These are phyloP conservation scores for Penicillium robsamsonii DNA, from an alignment of 495 filamentous ascomycete species.

Conservation along the genomic window DNA sequence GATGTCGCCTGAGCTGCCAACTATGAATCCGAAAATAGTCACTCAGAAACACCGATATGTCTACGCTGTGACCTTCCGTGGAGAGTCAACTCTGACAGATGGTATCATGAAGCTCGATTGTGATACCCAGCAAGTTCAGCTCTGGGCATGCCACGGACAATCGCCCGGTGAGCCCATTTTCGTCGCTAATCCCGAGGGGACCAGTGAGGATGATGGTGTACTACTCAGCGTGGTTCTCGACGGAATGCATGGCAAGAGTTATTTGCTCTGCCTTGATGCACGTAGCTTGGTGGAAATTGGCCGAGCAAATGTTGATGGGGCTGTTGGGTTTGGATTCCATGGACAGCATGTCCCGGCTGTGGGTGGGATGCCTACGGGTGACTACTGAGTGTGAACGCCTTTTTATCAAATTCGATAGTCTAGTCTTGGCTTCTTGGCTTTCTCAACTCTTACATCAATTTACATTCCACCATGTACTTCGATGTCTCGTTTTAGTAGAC, in stretches of 20 bases:
- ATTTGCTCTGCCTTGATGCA: conserved; percentile 69
- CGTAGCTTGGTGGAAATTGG: conserved; percentile 63
- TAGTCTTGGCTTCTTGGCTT: background rate
- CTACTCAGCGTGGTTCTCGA: conserved; percentile 71
- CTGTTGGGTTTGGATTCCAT: conserved; percentile 71
- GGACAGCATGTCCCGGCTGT: conserved; percentile 53
- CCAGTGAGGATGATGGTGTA: conserved; percentile 63
- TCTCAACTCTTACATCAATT: background rate
- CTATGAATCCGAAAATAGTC: conserved; percentile 59
- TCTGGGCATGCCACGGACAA: conserved; percentile 62
- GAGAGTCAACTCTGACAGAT: conserved; percentile 61
- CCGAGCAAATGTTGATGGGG: conserved; percentile 58
- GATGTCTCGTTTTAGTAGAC: background rate
- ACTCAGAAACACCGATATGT: conserved; percentile 60
- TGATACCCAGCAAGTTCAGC: conserved; percentile 42
- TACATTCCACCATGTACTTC: background rate
- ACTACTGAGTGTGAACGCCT: conserved; percentile 23
- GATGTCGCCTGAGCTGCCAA: conserved; percentile 59
- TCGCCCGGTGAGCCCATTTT: conserved; percentile 76
- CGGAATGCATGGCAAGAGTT: conserved; percentile 59
- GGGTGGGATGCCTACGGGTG: conserved; percentile 31
- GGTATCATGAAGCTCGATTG: conserved; percentile 68
- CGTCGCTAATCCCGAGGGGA: conserved; percentile 47
- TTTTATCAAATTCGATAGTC: background rate
- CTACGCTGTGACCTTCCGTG: conserved; percentile 58